Evolutionary conservation across 495 filamentous ascomycete genomes (phyloP).

Genomic region (Glonium stellatum): DNA sequence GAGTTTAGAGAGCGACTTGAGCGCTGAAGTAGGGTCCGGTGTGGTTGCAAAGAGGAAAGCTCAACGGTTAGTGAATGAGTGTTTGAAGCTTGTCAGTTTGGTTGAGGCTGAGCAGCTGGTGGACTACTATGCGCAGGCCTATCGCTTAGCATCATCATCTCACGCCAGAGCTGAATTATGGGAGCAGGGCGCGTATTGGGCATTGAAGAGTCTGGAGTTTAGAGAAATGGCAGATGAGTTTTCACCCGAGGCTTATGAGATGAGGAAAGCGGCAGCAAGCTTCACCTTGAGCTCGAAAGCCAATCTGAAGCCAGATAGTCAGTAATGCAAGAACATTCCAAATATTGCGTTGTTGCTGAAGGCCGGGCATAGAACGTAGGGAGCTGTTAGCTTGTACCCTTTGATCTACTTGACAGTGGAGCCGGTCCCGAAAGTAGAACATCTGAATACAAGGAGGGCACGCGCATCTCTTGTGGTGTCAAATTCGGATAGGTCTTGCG

Average conservation of each 20-base stretch:
- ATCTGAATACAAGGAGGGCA: no score
- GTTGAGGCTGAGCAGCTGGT: slow-evolving; percentile 20
- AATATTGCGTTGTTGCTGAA: no score
- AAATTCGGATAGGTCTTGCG: no score
- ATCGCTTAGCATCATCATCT: slow-evolving; percentile 13
- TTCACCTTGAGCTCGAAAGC: slow-evolving; percentile 2
- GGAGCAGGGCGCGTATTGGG: slow-evolving; percentile 11
- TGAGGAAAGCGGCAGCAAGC: slow-evolving; percentile 4
- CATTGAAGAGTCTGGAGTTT: slow-evolving; percentile 7
- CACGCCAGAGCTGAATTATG: slow-evolving; percentile 9
- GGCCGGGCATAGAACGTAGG: no score
- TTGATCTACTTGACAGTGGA: no score
- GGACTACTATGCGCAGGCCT: slow-evolving; percentile 19
- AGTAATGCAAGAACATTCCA: no score
- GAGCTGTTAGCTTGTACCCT: no score
- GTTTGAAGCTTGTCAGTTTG: slow-evolving; percentile 3
- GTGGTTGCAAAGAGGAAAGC: slow-evolving; percentile 8
- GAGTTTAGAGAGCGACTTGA: slow-evolving; percentile 3
- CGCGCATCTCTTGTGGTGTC: no score
- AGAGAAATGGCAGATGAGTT: slow-evolving; percentile 9
- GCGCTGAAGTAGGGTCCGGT: background rate
- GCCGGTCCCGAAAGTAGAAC: no score
- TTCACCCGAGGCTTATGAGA: slow-evolving; percentile 10
- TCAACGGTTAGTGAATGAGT: slow-evolving; percentile 1
- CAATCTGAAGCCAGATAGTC: background rate